phyloP scores from a whole-genome alignment of 495 filamentous ascomycete genomes.

The Staphylotrichum tortipilum region DNA sequence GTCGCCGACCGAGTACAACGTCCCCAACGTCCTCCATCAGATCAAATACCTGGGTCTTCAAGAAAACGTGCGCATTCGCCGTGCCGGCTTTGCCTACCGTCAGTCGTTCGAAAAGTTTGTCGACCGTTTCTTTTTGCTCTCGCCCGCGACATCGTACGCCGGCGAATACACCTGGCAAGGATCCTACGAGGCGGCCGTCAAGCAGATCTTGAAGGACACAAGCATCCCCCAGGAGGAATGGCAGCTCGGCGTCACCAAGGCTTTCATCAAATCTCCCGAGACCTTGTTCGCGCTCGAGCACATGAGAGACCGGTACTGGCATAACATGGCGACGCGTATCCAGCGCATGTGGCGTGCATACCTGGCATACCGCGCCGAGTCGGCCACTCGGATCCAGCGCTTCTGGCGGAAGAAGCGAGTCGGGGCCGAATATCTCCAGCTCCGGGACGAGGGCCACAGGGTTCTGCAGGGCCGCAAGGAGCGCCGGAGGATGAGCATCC shows the following conservation, averaged over 20 bases:
- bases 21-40: constrained; percentile 88
- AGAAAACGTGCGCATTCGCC: constrained; percentile 95
- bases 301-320: constrained; percentile 97
- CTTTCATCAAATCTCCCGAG: constrained; percentile 97
- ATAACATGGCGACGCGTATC: constrained; percentile 98
- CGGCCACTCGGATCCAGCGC: constrained; percentile 85
- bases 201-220: constrained; percentile 91
- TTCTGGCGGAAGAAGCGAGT: constrained; percentile 90
- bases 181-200: constrained; percentile 75
- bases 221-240: constrained; percentile 91
- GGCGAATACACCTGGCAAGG: constrained; percentile 96
- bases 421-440: constrained; percentile 74
- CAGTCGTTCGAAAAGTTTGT: constrained; percentile 98
- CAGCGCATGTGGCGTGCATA: constrained; percentile 97
- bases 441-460: constrained; percentile 84
- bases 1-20: constrained; percentile 83
- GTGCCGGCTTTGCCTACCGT: constrained; percentile 94
- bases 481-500: constrained; percentile 75
- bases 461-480: constrained; percentile 81
- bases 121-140: constrained; percentile 92
- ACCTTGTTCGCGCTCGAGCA: constrained; percentile 95
- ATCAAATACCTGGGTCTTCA: constrained; percentile 99
- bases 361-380: constrained; percentile 81
- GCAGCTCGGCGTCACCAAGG: constrained; percentile 94
- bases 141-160: constrained; percentile 88